Evolutionary conservation across 2,329 filamentous ascomycete genomes (phyloP), one percentile per base, ranked within the genome.

Genomic region (Epichloe gansuensis): DNA sequence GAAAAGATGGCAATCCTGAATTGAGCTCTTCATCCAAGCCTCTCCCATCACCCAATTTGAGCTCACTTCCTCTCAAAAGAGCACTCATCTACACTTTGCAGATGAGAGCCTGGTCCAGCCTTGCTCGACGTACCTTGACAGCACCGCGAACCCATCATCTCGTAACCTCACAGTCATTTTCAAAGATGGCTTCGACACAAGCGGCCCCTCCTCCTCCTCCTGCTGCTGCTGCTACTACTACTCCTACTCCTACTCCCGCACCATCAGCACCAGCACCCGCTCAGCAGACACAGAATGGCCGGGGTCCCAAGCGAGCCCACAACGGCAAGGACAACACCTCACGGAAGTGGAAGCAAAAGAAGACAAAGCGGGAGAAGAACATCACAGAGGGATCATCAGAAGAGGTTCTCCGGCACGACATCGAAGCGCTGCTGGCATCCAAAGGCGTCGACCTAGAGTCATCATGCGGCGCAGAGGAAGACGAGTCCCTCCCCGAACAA

Each of bases 391-490:
- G 80, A 8, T 80, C 81, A 0, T 72, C 73, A 21, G 84, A 88
- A 54, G 81, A 88, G 61, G 80, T 88, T 46, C 71, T 89, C 45
- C 70, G 76, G 47, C 67, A 74, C 48, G 85, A 89, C 62, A 74
- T 89, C 46, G 70, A 79, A 49, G 71, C 72, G 3, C 66, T 84
- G 25, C 66, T 79, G 45, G 71, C 65, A 47, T 71, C 68, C 43
- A 67, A 76, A 35, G 69, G 64, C 17, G 23, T 49, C 27, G 35
- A 31, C 38, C 25, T 34, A 2, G 23, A 47, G 9, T 38, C 46
- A 8, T 31, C 36, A 7, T 17, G n/a, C 13, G 34, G 51, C 58
- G 12, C 53, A 58, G 39, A 65, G 6, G 63, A 64, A 4, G 56
- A 54, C 2, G 64, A 66, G 27, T 53, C 63, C 1, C 69, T 89